Evolutionary conservation across 805 yeast species (phyloP).

Genomic region (Groenewaldozyma salmanticensis): DNA sequence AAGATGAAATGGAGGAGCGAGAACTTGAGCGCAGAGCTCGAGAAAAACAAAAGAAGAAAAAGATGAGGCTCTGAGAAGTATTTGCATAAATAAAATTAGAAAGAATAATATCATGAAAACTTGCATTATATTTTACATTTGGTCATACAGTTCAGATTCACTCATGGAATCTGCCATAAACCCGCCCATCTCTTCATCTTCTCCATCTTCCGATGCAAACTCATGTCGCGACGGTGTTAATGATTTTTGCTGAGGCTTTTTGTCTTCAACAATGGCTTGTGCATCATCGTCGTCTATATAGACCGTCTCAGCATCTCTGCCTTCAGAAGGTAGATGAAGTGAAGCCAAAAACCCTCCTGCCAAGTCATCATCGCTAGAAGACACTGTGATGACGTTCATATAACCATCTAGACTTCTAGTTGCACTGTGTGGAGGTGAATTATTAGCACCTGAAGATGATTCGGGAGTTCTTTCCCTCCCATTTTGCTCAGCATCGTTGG

Average conservation of each 20-base stretch:
- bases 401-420: neutral
- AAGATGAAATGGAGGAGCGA: conserved; percentile 60
- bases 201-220: conserved; percentile 1
- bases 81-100: neutral
- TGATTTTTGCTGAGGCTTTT: neutral
- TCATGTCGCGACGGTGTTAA: too few relatives aligned
- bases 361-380: neutral
- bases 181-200: conserved; percentile 7
- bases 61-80: conserved; percentile 1
- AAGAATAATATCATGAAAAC: neutral
- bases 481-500: too few relatives aligned
- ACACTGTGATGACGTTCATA: neutral
- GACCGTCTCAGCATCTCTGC: neutral
- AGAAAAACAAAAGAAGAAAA: conserved; percentile 13
- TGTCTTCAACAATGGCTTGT: neutral
- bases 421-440: neutral
- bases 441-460: neutral
- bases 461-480: too few relatives aligned
- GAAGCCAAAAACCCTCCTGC: neutral
- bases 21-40: conserved; percentile 14
- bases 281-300: neutral
- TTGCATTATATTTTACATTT: neutral
- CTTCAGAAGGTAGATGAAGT: neutral
- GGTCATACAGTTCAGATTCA: conserved; percentile 15
- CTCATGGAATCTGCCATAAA: conserved; percentile 19